Conservation (phyloP, 208 protist genomes). For the Leishmania tarentolae region DNA sequence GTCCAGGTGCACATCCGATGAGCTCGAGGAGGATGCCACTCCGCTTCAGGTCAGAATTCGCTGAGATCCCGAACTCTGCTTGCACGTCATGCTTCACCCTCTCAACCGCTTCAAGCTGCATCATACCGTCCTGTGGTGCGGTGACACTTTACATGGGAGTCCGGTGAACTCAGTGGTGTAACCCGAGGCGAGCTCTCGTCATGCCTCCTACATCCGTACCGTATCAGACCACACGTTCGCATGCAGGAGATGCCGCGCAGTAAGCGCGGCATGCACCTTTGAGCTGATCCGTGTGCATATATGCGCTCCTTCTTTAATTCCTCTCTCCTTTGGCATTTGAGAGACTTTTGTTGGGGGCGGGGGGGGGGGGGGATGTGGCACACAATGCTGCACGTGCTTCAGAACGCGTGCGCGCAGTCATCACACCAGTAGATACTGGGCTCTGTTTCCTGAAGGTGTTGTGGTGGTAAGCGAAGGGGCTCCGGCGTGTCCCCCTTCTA, state of each 20-base stretch:
- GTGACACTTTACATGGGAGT: background rate
- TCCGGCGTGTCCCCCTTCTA: too few species aligned
- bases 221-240: background rate
- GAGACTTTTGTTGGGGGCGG: background rate
- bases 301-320: background rate
- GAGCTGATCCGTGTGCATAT: background rate
- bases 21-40: background rate
- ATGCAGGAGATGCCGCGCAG: background rate
- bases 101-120: too few species aligned
- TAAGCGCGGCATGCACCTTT: background rate
- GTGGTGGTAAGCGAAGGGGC: background rate
- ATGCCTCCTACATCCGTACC: too few species aligned
- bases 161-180: background rate
- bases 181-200: background rate
- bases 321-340: background rate
- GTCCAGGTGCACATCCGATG: background rate
- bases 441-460: background rate
- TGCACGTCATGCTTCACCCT: background rate
- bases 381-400: background rate
- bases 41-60: background rate
- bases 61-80: background rate
- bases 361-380: background rate
- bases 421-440: background rate
- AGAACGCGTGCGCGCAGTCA: background rate
- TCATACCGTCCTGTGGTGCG: background rate